These are phyloP conservation scores for Isoetes taiwanensis DNA, from an alignment of 75 land plant species.

Conservation along the genomic window DNA sequence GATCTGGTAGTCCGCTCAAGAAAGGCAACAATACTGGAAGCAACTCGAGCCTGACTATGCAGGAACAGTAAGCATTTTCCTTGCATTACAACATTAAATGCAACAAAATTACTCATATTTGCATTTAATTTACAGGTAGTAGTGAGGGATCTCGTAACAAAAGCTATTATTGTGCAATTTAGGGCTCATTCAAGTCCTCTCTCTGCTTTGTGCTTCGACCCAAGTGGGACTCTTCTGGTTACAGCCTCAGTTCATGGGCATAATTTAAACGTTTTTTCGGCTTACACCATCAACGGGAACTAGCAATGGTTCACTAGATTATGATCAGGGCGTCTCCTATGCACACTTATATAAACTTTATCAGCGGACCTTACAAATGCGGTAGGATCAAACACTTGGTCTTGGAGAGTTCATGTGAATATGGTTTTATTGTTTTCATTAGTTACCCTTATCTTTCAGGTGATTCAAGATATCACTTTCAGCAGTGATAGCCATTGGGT, in stretches of 20 bases:
- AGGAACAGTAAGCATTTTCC: slow-evolving; percentile 46
- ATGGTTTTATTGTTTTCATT: too few species aligned
- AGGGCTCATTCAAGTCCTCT: slow-evolving; percentile 81
- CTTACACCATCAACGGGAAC: slow-evolving; percentile 34
- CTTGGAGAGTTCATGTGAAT: too few species aligned
- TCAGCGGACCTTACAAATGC: slow-evolving; percentile 91
- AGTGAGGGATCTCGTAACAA: slow-evolving; percentile 70
- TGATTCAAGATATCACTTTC: slow-evolving; percentile 92
- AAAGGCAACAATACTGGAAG: slow-evolving; percentile 27
- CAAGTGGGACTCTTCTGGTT: slow-evolving; percentile 89
- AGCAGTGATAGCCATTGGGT: slow-evolving; percentile 86
- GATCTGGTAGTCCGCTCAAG: slow-evolving; percentile 23
- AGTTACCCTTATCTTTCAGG: slow-evolving; percentile 30
- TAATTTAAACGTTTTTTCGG: slow-evolving; percentile 77
- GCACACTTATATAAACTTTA: slow-evolving; percentile 82
- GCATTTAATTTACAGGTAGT: slow-evolving; percentile 47
- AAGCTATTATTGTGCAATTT: slow-evolving; percentile 68
- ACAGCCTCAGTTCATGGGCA: slow-evolving; percentile 97
- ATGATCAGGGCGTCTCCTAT: slow-evolving; percentile 30
- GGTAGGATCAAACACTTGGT: too few species aligned
- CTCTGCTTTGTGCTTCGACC: slow-evolving; percentile 89
- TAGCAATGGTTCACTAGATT: slow-evolving; percentile 17
- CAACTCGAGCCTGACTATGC: slow-evolving; percentile 61
- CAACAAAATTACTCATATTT: background rate
- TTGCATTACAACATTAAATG: background rate